Evolutionary conservation across 208 protist genomes (phyloP).

Genomic region (Leishmania guyanensis): DNA sequence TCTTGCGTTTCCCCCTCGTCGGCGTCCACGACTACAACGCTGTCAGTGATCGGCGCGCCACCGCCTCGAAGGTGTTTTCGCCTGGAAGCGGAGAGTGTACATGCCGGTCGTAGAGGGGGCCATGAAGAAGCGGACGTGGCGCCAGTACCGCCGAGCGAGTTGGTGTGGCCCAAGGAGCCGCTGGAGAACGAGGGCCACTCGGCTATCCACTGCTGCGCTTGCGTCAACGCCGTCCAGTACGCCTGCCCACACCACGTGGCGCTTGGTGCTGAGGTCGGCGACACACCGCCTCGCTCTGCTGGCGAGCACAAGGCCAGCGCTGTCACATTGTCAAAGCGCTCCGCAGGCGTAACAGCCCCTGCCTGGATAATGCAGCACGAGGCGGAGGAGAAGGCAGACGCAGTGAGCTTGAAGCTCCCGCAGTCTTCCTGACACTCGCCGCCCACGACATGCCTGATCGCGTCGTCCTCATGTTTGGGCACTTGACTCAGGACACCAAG

Average conservation of each 20-base stretch:
- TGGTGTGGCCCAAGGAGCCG: not conserved
- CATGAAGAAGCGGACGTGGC: not conserved
- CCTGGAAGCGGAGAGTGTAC: not conserved
- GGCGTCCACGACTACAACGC: slow-evolving; percentile 10
- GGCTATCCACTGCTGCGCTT: slow-evolving; percentile 32
- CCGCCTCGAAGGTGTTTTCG: slow-evolving; percentile 5
- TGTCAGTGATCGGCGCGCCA: not conserved
- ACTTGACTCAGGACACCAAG: not conserved
- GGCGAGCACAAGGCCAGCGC: slow-evolving; percentile 19
- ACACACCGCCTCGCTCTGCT: not conserved
- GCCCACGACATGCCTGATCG: not conserved
- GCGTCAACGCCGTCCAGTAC: slow-evolving; percentile 52
- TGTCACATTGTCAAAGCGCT: slow-evolving; percentile 16
- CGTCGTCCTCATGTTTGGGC: not conserved
- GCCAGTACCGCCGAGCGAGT: not conserved
- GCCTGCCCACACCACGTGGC: slow-evolving; percentile 22
- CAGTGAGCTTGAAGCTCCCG: not conserved
- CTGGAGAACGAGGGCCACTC: not conserved
- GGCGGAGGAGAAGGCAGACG: not conserved
- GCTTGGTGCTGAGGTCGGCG: not conserved
- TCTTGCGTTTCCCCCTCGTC: not conserved
- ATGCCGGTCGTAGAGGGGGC: not conserved
- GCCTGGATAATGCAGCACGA: not conserved
- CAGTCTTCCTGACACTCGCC: not conserved
- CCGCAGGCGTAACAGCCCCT: slow-evolving; percentile 13